Conservation (phyloP, 108 stramenopile genomes). For the Conticribra weissflogii region DNA sequence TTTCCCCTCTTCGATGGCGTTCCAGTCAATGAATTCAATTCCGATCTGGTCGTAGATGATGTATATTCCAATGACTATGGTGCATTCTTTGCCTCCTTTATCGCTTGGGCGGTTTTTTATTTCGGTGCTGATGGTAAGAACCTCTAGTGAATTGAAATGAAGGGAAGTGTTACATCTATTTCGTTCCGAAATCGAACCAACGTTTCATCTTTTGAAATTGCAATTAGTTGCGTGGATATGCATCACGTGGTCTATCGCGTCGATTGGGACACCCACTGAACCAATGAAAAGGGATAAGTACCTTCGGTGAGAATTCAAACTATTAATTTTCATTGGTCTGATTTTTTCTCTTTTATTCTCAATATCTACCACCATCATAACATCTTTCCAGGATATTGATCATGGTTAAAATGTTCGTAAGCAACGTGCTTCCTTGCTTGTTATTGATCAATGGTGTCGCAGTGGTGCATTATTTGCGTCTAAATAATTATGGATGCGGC, state of each 20-base stretch:
- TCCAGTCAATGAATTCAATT: neutral
- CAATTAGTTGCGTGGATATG: constrained; percentile 8
- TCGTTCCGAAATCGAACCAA: neutral
- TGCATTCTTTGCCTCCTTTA: neutral
- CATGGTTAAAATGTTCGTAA: constrained; percentile 10
- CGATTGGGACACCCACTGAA: constrained; percentile 16
- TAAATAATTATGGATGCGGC: constrained; percentile 19
- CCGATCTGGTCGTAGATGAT: neutral
- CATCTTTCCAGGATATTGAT: constrained; percentile 6
- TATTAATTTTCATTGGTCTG: neutral
- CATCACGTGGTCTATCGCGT: constrained; percentile 6
- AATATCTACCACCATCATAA: neutral
- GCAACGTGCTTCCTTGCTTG: neutral
- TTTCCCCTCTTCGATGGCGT: neutral
- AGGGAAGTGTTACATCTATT: neutral
- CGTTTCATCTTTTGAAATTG: neutral
- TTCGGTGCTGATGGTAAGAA: neutral
- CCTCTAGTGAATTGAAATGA: neutral
- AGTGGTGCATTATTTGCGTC: neutral
- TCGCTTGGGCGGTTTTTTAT: neutral
- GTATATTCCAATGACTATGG: neutral
- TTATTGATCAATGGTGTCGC: constrained; percentile 1
- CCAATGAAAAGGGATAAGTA: constrained; percentile 1
- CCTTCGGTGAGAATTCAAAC: neutral
- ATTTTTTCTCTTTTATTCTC: neutral